Evolutionary conservation across 2,329 filamentous ascomycete genomes (phyloP).

Genomic region (Zymoseptoria passerinii): DNA sequence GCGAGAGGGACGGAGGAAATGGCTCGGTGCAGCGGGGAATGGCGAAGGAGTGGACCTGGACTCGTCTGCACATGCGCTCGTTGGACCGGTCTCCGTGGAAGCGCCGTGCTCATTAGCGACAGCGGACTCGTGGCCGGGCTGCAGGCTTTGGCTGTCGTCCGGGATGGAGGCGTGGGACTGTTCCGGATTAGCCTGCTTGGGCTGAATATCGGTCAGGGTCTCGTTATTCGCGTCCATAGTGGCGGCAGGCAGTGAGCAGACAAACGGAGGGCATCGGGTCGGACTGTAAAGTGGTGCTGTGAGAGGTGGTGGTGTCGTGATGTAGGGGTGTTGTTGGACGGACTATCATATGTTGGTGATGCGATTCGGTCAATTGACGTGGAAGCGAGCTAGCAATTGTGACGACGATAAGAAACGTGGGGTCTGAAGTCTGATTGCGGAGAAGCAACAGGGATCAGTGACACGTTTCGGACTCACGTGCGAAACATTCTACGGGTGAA

Average conservation of each 20-base stretch:
- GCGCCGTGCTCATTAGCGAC: not conserved
- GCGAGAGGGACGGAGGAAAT: not conserved
- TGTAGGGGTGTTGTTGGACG: not conserved
- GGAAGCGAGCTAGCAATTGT: not conserved
- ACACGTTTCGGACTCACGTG: not conserved
- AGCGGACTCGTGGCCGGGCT: not conserved
- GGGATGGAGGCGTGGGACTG: not conserved
- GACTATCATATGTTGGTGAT: not conserved
- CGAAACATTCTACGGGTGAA: not conserved
- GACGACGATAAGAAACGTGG: not conserved
- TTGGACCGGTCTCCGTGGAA: not conserved
- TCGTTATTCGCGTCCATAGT: not conserved
- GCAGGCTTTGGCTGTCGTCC: not conserved
- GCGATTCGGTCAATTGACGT: not conserved
- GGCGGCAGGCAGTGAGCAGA: not conserved
- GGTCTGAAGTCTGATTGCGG: not conserved
- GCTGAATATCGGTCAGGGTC: not conserved
- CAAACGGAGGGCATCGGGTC: not conserved
- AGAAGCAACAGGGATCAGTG: not conserved
- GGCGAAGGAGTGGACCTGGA: not conserved
- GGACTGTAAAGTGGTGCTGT: not conserved
- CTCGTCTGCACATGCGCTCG: not conserved
- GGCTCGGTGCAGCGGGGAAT: not conserved
- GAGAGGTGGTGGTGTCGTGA: not conserved
- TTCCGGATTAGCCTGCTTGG: not conserved